Conservation (phyloP, 352 stramenopile genomes). For the Pseudoperonospora humuli region DNA sequence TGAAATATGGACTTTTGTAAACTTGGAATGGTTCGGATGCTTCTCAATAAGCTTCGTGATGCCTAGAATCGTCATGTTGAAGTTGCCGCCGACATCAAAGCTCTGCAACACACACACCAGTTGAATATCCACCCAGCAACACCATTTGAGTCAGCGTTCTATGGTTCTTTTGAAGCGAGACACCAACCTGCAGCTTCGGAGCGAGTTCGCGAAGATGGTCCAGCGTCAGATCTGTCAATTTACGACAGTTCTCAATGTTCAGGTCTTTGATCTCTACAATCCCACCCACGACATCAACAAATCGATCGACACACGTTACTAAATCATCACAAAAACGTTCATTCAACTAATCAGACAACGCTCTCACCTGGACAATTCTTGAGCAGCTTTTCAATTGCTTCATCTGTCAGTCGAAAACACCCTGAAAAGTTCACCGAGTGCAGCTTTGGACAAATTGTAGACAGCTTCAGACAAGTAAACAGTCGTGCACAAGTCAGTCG, state of each 20-base stretch:
- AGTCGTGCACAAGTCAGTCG: not conserved
- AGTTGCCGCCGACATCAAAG: slow-evolving; percentile 81
- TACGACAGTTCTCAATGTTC: slow-evolving; percentile 87
- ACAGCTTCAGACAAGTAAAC: slow-evolving; percentile 29
- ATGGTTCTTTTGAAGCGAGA: not conserved
- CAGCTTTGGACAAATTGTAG: slow-evolving; percentile 73
- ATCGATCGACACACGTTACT: not conserved
- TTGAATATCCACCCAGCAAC: not conserved
- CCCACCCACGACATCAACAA: not conserved
- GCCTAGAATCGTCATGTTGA: slow-evolving; percentile 84
- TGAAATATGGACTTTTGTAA: slow-evolving; percentile 79
- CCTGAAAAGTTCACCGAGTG: slow-evolving; percentile 82
- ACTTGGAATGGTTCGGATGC: slow-evolving; percentile 86
- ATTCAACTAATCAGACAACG: too few relatives aligned
- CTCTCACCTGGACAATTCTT: slow-evolving; percentile 61
- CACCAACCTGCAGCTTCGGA: slow-evolving; percentile 67
- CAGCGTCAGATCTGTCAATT: slow-evolving; percentile 73
- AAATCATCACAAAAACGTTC: not conserved
- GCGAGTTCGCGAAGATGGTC: slow-evolving; percentile 70
- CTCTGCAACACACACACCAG: slow-evolving; percentile 30
- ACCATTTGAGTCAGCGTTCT: not conserved
- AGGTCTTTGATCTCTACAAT: slow-evolving; percentile 77
- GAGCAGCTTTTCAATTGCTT: slow-evolving; percentile 73
- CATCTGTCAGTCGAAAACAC: slow-evolving; percentile 84
- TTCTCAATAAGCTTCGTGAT: slow-evolving; percentile 87